These are phyloP conservation scores for Penicillium lagena DNA, from an alignment of 495 filamentous ascomycete genomes.

Conservation along the genomic window DNA sequence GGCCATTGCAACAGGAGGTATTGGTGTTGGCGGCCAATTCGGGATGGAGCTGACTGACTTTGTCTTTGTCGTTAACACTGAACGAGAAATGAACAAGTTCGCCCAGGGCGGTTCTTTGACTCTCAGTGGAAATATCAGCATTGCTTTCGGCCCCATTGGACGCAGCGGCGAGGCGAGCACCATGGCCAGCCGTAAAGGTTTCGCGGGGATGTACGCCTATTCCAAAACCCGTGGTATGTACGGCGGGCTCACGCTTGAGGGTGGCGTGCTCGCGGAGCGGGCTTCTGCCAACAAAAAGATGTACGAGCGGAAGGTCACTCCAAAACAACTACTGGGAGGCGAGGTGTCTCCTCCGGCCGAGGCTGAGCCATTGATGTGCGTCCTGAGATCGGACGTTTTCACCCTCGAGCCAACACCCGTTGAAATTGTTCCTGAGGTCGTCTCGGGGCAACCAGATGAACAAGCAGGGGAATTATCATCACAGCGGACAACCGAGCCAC, in stretches of 20 bases:
- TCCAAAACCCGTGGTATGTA: slow-evolving; percentile 1
- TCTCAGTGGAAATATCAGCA: slow-evolving; percentile 1
- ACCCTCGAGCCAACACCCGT: neutral
- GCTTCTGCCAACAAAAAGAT: neutral
- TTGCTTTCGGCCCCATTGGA: neutral
- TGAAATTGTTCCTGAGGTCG: neutral
- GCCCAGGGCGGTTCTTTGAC: neutral
- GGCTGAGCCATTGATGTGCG: slow-evolving; percentile 66
- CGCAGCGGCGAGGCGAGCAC: slow-evolving; percentile 1
- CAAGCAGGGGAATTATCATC: neutral
- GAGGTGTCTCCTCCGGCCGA: slow-evolving; percentile 64
- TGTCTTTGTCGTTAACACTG: slow-evolving; percentile 1
- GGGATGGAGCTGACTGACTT: slow-evolving; percentile 3
- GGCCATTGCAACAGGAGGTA: slow-evolving; percentile 53
- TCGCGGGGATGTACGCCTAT: slow-evolving; percentile 2
- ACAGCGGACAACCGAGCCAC: neutral
- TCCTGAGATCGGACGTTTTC: slow-evolving; percentile 46
- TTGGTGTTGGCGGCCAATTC: neutral
- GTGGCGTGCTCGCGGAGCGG: neutral
- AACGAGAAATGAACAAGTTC: neutral
- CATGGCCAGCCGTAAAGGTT: neutral
- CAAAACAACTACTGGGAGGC: slow-evolving; percentile 65
- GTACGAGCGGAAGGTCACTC: slow-evolving; percentile 62
- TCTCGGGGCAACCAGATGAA: neutral
- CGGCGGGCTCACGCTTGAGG: neutral